phyloP scores from a whole-genome alignment of 495 filamentous ascomycete species.

The Hypoxylon subgilvum region DNA sequence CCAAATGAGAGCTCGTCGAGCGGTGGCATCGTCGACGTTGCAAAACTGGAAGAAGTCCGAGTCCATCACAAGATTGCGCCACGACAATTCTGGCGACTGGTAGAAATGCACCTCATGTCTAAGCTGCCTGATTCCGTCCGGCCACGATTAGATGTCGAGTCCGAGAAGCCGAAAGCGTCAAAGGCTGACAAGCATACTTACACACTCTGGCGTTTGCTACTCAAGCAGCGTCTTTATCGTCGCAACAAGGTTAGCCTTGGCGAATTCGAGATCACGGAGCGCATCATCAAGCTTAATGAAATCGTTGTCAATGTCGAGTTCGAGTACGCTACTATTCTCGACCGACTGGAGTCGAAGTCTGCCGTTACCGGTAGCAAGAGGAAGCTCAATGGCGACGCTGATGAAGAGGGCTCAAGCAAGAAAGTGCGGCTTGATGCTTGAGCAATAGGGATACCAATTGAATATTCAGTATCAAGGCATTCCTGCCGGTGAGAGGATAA shows the following conservation, averaged over 20 bases:
- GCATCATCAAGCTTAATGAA: constrained; percentile 81
- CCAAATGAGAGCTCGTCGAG: not conserved
- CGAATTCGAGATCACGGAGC: constrained; percentile 77
- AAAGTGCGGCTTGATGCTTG: constrained; percentile 43
- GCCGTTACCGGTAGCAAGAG: constrained; percentile 26
- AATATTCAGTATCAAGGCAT: no score
- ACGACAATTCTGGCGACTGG: constrained; percentile 83
- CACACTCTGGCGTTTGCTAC: constrained; percentile 80
- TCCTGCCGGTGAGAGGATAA: constrained; percentile 1
- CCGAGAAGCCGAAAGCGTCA: constrained; percentile 31
- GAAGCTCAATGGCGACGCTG: constrained; percentile 29
- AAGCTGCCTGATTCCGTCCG: constrained; percentile 69
- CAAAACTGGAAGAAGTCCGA: constrained; percentile 65
- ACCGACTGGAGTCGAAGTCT: constrained; percentile 36
- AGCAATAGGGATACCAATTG: no score
- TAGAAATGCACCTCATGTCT: constrained; percentile 88
- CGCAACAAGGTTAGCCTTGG: constrained; percentile 77
- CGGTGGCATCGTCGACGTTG: constrained; percentile 62
- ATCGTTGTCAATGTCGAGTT: constrained; percentile 77
- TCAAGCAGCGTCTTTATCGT: constrained; percentile 80
- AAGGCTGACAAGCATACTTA: constrained; percentile 58
- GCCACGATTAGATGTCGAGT: constrained; percentile 44
- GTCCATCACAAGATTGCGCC: constrained; percentile 74
- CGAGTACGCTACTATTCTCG: constrained; percentile 76
- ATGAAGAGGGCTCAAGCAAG: constrained; percentile 37